These are phyloP conservation scores for Gilbertella persicaria DNA, from an alignment of 371 early-diverging fungal genomes.

Conservation along the genomic window DNA sequence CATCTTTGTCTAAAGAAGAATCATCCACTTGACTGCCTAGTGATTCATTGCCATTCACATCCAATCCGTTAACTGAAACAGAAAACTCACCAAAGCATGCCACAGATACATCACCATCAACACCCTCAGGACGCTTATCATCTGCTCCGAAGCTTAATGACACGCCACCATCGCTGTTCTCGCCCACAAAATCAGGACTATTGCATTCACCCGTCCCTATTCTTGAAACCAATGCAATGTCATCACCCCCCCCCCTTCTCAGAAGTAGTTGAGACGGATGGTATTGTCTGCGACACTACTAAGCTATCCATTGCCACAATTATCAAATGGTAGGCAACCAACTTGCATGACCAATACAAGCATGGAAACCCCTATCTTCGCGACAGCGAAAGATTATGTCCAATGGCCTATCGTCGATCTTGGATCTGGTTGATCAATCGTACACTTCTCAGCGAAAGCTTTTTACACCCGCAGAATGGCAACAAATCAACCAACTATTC, in stretches of 20 bases:
- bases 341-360: conserved; percentile 7
- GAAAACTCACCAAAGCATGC: conserved; percentile 12
- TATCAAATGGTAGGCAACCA: conserved; percentile 6
- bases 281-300: conserved; percentile 8
- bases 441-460: conserved; percentile 1
- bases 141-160: conserved; percentile 9
- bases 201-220: conserved; percentile 10
- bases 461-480: background rate
- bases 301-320: conserved; percentile 10
- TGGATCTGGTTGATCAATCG: conserved; percentile 11
- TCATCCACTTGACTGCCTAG: conserved; percentile 8
- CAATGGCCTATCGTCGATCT: conserved; percentile 8
- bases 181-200: conserved; percentile 9
- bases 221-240: conserved; percentile 7
- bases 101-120: conserved; percentile 12
- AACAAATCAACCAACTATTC: conserved; percentile 5
- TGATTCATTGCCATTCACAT: conserved; percentile 12
- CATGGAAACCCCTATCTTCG: conserved; percentile 7
- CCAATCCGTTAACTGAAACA: conserved; percentile 14
- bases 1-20: conserved; percentile 12
- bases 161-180: conserved; percentile 10
- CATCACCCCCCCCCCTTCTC: conserved; percentile 7
- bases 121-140: conserved; percentile 12
- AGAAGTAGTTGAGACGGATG: conserved; percentile 9
- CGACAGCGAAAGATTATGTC: conserved; percentile 12